A percentile compares a stretch with the other conserved stretches of the same genome.
Conservation (phyloP, 768 basidiomycete species). For the Russula earlei region DNA sequence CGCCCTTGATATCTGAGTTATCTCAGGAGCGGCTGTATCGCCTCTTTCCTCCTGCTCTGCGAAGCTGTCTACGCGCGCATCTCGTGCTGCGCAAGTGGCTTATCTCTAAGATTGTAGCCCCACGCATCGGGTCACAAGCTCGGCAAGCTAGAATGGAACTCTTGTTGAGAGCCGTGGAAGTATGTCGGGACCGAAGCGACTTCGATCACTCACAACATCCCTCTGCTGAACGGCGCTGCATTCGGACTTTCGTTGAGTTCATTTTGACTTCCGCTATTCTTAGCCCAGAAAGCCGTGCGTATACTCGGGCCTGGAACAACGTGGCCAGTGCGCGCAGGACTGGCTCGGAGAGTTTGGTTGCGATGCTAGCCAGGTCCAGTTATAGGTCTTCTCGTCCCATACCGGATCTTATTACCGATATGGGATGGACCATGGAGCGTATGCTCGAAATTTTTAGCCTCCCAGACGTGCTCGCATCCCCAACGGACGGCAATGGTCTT, state of each 20-base stretch:
- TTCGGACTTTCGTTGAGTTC: slow-evolving; percentile 75
- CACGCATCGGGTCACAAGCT: slow-evolving; percentile 49
- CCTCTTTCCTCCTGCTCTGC: slow-evolving; percentile 62
- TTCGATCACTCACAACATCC: slow-evolving; percentile 28
- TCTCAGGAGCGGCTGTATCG: slow-evolving; percentile 64
- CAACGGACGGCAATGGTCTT: slow-evolving; percentile 45
- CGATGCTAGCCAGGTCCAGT: slow-evolving; percentile 45
- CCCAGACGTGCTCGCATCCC: slow-evolving; percentile 56
- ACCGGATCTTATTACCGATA: slow-evolving; percentile 52
- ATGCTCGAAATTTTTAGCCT: slow-evolving; percentile 70
- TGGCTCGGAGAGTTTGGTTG: slow-evolving; percentile 49
- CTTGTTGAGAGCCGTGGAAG: slow-evolving; percentile 61
- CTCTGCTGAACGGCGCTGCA: slow-evolving; percentile 48
- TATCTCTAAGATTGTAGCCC: slow-evolving; percentile 56
- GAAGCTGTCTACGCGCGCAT: slow-evolving; percentile 71
- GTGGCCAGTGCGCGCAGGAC: slow-evolving; percentile 55
- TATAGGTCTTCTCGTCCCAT: slow-evolving; percentile 35
- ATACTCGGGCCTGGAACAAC: slow-evolving; percentile 69
- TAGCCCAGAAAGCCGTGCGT: slow-evolving; percentile 71
- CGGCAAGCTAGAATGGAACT: slow-evolving; percentile 70
- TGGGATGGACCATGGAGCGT: slow-evolving; percentile 77
- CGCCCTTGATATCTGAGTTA: slow-evolving; percentile 60
- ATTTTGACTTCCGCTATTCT: slow-evolving; percentile 66
- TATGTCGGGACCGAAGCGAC: slow-evolving; percentile 56
- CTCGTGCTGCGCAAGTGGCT: slow-evolving; percentile 73